Evolutionary conservation across 352 stramenopile species (phyloP).

Genomic region (Phytophthora gonapodyides): DNA sequence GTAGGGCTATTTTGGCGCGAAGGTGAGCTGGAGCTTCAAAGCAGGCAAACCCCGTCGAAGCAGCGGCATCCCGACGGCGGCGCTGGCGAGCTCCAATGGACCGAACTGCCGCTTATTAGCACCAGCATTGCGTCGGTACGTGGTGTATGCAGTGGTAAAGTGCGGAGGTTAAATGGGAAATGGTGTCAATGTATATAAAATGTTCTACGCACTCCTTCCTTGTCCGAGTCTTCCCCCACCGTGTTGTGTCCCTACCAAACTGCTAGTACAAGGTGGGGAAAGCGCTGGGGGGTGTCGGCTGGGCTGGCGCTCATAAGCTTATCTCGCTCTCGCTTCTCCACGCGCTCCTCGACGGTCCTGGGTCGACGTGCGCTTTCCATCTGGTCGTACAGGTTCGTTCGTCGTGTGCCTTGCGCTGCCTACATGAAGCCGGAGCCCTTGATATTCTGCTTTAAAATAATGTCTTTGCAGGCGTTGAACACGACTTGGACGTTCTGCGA

Average conservation of each 20-base stretch:
- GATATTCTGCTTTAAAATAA: conserved; percentile 95
- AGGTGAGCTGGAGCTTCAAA: conserved; percentile 1
- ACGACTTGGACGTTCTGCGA: conserved; percentile 97
- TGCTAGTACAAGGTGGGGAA: conserved; percentile 21
- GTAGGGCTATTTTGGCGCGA: conserved; percentile 39
- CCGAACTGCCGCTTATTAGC: neutral
- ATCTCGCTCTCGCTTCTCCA: conserved; percentile 18
- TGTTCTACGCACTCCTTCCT: conserved; percentile 41
- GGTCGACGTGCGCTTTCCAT: conserved; percentile 27
- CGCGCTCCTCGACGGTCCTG: conserved; percentile 20
- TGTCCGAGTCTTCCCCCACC: conserved; percentile 16
- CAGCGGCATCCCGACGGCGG: neutral
- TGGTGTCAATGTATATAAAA: conserved; percentile 36
- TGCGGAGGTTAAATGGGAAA: conserved; percentile 11
- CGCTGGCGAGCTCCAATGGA: too few relatives aligned
- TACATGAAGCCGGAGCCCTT: conserved; percentile 92
- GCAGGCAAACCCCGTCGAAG: neutral
- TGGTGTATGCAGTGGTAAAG: neutral
- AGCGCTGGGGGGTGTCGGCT: conserved; percentile 15
- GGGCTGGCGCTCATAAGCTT: conserved; percentile 28
- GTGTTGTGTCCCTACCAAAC: conserved; percentile 12
- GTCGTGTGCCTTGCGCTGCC: conserved; percentile 10
- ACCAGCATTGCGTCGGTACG: neutral
- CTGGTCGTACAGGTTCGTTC: conserved; percentile 24
- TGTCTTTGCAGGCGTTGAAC: conserved; percentile 97